A percentile compares a stretch with the other conserved stretches of the same genome.
phyloP scores from a whole-genome alignment of 495 filamentous ascomycete species.

The Parachaetomium inaequale region DNA sequence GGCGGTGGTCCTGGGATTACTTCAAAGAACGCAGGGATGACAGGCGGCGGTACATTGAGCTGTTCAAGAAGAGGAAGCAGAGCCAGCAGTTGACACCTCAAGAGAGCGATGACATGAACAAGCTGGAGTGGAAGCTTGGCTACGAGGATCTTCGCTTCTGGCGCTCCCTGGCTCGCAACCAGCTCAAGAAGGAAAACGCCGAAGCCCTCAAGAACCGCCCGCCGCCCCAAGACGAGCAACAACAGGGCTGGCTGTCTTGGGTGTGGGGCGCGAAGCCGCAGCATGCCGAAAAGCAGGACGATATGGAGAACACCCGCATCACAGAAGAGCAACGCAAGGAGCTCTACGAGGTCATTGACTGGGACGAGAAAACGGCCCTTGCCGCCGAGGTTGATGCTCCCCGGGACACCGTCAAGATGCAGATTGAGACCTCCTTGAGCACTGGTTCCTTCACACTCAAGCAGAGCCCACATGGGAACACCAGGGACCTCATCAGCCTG shows the following conservation, averaged over 20 bases:
- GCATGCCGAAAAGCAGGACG: slow-evolving; percentile 51
- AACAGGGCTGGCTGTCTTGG: slow-evolving; percentile 84
- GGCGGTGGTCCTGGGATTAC: slow-evolving; percentile 89
- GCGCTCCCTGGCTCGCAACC: slow-evolving; percentile 88
- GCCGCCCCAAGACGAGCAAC: slow-evolving; percentile 45
- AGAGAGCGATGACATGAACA: slow-evolving; percentile 68
- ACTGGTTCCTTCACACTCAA: slow-evolving; percentile 93
- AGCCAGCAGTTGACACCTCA: slow-evolving; percentile 65
- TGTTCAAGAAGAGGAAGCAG: slow-evolving; percentile 91
- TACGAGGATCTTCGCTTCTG: slow-evolving; percentile 98
- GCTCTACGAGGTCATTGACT: slow-evolving; percentile 94
- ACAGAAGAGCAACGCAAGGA: slow-evolving; percentile 94
- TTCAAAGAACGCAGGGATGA: slow-evolving; percentile 90
- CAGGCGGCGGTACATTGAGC: slow-evolving; percentile 77
- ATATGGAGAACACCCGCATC: slow-evolving; percentile 71
- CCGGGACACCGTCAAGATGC: slow-evolving; percentile 84
- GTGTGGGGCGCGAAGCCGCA: slow-evolving; percentile 74
- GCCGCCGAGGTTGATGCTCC: slow-evolving; percentile 84
- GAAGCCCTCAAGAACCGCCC: slow-evolving; percentile 57
- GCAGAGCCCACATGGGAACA: slow-evolving; percentile 75
- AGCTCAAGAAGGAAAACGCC: slow-evolving; percentile 90
- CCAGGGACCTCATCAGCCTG: slow-evolving; percentile 76
- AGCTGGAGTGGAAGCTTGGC: slow-evolving; percentile 78
- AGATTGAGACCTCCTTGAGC: slow-evolving; percentile 81
- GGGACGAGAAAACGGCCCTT: slow-evolving; percentile 92